phyloP scores from a whole-genome alignment of 129 eudicot genomes.

The Lactuca sativa region DNA sequence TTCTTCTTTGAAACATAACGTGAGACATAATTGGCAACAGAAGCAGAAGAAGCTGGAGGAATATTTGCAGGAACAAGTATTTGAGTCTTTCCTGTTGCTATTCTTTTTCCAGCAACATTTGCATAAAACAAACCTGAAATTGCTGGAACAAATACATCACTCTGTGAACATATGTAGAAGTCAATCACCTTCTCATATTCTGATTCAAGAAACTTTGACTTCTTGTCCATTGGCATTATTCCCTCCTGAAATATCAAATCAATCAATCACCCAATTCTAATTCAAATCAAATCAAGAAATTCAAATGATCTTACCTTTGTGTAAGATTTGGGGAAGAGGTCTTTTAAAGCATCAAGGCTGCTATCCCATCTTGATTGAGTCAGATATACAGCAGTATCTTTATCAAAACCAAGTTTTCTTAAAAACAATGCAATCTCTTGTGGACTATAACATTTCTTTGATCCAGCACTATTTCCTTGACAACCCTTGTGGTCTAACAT shows the following conservation, averaged over 20 bases:
- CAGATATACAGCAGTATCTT: conserved; percentile 77
- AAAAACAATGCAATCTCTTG: conserved; percentile 76
- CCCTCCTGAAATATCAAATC: conserved; percentile 52
- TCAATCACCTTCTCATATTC: conserved; percentile 84
- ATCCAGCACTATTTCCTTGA: conserved; percentile 36
- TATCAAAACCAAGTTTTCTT: conserved; percentile 68
- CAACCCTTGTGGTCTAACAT: conserved; percentile 88
- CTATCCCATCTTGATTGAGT: conserved; percentile 92
- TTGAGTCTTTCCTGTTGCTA: conserved; percentile 78
- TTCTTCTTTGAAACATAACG: conserved; percentile 74
- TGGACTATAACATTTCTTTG: conserved; percentile 78
- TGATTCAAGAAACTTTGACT: conserved; percentile 55
- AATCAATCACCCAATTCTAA: background rate
- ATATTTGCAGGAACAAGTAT: conserved; percentile 73
- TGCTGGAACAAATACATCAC: conserved; percentile 92
- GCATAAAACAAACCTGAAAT: conserved; percentile 92
- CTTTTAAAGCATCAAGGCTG: conserved; percentile 78
- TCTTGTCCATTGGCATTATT: conserved; percentile 80
- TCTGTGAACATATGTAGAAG: conserved; percentile 69
- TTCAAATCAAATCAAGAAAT: too few species aligned
- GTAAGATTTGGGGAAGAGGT: conserved; percentile 84
- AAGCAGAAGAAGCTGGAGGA: conserved; percentile 45
- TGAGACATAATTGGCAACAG: conserved; percentile 53
- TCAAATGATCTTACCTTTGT: conserved; percentile 55
- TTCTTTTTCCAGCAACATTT: conserved; percentile 92